Percentiles rank a stretch among this genome's conserved stretches.
Conservation (phyloP, 169 alveolate species). For the Eimeria maxima region DNA sequence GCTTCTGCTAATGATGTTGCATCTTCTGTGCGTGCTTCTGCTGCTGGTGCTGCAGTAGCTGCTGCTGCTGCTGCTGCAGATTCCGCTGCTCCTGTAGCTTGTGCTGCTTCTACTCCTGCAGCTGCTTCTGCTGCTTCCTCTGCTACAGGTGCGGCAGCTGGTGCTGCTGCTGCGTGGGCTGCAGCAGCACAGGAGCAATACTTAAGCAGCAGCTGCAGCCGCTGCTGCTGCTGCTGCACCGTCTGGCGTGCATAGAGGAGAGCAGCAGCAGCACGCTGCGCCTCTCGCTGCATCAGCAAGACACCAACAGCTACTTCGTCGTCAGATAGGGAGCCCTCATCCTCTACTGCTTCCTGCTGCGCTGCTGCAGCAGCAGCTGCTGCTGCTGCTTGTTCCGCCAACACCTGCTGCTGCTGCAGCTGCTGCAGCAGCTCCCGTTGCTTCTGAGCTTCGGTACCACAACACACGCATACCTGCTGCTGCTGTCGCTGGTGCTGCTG, state of each 20-base stretch:
- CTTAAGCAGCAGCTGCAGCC: not conserved
- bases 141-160: slow-evolving; percentile 15
- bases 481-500: not conserved
- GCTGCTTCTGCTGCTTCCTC: slow-evolving; percentile 24
- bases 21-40: not conserved
- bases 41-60: no score
- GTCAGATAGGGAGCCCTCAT: not conserved
- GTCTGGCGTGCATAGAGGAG: not conserved
- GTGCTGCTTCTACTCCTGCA: not conserved
- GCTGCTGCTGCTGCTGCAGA: no score
- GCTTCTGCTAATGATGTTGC: not conserved
- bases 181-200: not conserved
- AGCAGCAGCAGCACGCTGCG: slow-evolving; percentile 39
- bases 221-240: no score
- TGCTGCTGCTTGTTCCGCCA: no score
- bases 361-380: slow-evolving; percentile 11
- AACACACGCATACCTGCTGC: not conserved
- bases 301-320: not conserved
- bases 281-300: not conserved
- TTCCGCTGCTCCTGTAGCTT: not conserved
- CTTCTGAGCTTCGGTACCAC: not conserved
- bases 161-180: not conserved
- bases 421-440: not conserved
- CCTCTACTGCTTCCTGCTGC: slow-evolving; percentile 15
- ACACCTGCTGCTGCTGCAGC: no score